Base-by-base conservation (phyloP, 169 alveolate species). In the Babesia divergens region DNA sequence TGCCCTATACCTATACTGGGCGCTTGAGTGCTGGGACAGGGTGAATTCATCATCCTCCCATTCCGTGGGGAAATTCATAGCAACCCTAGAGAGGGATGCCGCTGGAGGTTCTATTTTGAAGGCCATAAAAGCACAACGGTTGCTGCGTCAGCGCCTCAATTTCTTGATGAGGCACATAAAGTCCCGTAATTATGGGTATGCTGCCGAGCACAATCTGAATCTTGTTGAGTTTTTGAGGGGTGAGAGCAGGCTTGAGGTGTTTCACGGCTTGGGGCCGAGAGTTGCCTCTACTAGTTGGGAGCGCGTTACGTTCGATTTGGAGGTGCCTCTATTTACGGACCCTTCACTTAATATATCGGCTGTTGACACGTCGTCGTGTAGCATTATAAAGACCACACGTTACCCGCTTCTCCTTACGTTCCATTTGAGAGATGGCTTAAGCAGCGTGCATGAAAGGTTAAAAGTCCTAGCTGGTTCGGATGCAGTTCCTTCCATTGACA, bases 1-100 rank as follows among this genome's bases (percentile, higher is more conserved):
- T 16, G 59, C 59, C 6, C 6, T 62, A 11, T 7, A 26, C n/a
- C 44, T 62, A 6, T 47, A 62, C 46, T 62, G 72, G 72, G 72
- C 59, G n/a, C 18, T 62, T 7, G 72, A 62, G 18, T 6, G 50
- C 49, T 62, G 72, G 72, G 42, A 14, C 2, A 34, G 34, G 46
- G 7, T 1, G n/a, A 9, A 3, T 3, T 18, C 18, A 1, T 6
- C 13, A 31, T 18, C 13, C 18, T 43, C 44, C 11, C 24, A 58
- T 5, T n/a, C 22, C 16, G 42, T 53, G 11, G 4, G 29, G 32
- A 28, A 28, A 3, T 62, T 62, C 34, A 16, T 62, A 31, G 1
- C 38, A 28, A 32, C 42, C 34, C 7, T 62, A 14, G 47, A 47
- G 32, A 24, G 6, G 13, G 26, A 1, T 7, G 62, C 18, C 7